Conservation (phyloP, 192 early-diverging fungal genomes). For the Rhizoclosmatium sp. region DNA sequence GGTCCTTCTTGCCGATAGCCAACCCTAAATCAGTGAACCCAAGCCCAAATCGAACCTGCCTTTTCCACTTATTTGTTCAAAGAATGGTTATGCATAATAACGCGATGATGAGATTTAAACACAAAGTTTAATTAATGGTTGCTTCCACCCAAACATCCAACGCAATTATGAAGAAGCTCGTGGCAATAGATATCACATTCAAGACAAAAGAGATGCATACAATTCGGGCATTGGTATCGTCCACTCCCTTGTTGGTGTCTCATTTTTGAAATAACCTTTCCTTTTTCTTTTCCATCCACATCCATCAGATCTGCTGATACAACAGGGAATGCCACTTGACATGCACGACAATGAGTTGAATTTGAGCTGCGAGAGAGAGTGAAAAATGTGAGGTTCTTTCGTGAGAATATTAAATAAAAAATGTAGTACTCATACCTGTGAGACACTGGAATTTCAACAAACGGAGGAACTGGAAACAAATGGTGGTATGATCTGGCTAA, state of each 20-base stretch:
- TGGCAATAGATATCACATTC: conserved; percentile 96
- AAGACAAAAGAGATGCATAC: conserved; percentile 80
- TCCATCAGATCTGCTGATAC: not conserved
- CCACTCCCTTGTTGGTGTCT: conserved; percentile 27
- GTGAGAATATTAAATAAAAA: no score
- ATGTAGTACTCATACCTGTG: conserved; percentile 2
- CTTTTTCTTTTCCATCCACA: not conserved
- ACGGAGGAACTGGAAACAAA: conserved; percentile 91
- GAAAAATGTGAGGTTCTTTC: not conserved
- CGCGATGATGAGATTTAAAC: no score
- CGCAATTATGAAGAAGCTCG: conserved; percentile 90
- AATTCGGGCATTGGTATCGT: conserved; percentile 79
- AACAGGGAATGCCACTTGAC: conserved; percentile 29
- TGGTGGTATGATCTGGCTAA: conserved; percentile 94
- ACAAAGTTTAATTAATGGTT: no score
- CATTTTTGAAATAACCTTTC: not conserved
- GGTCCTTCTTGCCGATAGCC: no score
- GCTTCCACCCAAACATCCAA: conserved; percentile 43
- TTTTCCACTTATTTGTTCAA: no score
- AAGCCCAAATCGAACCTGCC: no score
- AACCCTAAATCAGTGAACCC: no score
- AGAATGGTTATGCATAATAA: no score
- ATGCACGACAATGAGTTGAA: conserved; percentile 35
- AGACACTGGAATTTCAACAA: conserved; percentile 67
- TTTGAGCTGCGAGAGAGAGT: not conserved